Conservation (phyloP, 306 rosid species). For the Canavalia ensiformis region DNA sequence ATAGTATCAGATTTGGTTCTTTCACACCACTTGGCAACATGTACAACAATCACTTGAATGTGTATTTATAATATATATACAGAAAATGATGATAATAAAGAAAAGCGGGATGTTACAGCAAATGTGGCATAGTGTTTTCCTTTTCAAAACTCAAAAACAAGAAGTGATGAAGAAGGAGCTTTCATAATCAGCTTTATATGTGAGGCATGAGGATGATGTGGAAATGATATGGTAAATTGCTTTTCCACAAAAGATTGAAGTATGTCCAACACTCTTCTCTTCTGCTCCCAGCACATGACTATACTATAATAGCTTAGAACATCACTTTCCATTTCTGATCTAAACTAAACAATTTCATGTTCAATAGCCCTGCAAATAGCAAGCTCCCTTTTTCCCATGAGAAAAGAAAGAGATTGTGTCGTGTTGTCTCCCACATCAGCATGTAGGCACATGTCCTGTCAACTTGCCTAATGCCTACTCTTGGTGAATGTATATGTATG, state of each 20-base stretch:
- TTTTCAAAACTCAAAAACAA: background rate
- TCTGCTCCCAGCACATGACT: background rate
- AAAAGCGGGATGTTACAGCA: background rate
- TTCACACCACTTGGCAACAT: background rate
- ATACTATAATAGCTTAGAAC: background rate
- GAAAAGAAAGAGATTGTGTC: slow-evolving; percentile 1
- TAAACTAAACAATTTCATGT: background rate
- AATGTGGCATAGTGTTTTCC: background rate
- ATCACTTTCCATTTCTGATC: too few relatives aligned
- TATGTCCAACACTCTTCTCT: background rate
- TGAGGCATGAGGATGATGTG: background rate
- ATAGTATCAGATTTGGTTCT: background rate
- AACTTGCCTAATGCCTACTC: background rate
- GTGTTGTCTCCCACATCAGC: background rate
- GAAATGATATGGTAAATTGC: slow-evolving; percentile 6
- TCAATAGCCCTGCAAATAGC: too few relatives aligned
- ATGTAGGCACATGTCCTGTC: slow-evolving; percentile 2
- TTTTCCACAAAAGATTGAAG: background rate
- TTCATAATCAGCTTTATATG: background rate
- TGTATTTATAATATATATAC: too few relatives aligned
- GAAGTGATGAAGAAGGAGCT: background rate
- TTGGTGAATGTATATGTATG: background rate
- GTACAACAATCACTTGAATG: too few relatives aligned
- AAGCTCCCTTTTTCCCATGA: background rate
- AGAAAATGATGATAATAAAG: background rate